These are phyloP conservation scores for Stylosanthes scabra DNA, from an alignment of 331 rosid genomes.

Conservation along the genomic window DNA sequence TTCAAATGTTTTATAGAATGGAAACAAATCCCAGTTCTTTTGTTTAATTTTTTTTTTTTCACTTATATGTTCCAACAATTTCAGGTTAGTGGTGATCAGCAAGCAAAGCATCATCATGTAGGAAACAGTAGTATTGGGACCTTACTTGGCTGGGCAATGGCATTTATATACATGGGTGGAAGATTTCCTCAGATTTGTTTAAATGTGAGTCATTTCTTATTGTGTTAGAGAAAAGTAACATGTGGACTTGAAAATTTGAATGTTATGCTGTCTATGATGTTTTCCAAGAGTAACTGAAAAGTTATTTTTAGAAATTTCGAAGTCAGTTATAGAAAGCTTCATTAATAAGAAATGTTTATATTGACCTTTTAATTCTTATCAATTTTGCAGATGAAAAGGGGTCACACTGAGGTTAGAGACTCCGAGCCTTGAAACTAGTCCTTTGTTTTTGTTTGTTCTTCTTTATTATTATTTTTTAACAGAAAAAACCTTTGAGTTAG, in stretches of 20 bases:
- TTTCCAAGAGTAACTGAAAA: not conserved
- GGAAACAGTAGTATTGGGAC: constrained; percentile 46
- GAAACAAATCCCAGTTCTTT: not conserved
- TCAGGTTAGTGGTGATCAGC: constrained; percentile 48
- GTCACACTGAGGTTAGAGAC: constrained; percentile 48
- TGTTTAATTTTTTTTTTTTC: not conserved
- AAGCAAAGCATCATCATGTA: constrained; percentile 30
- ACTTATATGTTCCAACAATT: not conserved
- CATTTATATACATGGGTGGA: constrained; percentile 74
- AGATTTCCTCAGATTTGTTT: constrained; percentile 76
- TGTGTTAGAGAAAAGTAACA: not conserved
- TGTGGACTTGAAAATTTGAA: not conserved
- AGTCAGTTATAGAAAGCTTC: not conserved
- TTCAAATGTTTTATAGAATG: not conserved
- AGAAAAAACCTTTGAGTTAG: not conserved
- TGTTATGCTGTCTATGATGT: not conserved
- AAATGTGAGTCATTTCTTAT: constrained; percentile 55
- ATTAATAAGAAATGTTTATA: not conserved
- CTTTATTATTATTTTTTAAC: constrained; percentile 5
- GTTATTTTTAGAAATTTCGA: not conserved
- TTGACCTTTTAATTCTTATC: constrained; percentile 41
- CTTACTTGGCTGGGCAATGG: constrained; percentile 82
- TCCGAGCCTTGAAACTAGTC: constrained; percentile 7
- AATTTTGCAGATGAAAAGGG: constrained; percentile 54
- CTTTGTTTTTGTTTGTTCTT: constrained; percentile 25